Percentiles rank a stretch among this genome's conserved stretches.
Conservation (phyloP, 1,284 basidiomycete species). For the Melampsora occidentalis region DNA sequence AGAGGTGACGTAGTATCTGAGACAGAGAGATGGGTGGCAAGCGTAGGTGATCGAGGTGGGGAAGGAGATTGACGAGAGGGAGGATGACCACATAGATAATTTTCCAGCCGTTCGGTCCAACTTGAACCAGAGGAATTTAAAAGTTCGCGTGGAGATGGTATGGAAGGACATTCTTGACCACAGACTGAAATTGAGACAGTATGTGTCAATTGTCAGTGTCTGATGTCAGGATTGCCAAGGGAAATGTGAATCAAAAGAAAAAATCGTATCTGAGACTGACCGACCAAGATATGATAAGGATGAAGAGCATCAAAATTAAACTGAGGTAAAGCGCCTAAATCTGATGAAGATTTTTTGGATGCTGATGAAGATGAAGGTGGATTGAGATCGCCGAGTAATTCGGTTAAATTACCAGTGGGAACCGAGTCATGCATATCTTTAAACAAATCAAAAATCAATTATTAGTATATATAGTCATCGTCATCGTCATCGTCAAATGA, state of each 20-base stretch:
- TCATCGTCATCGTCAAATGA: background rate
- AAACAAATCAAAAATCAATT: background rate
- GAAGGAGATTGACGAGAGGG: background rate
- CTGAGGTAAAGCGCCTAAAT: background rate
- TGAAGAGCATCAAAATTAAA: slow-evolving; percentile 1
- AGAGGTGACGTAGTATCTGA: background rate
- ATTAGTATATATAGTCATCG: background rate
- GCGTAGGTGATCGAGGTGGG: background rate
- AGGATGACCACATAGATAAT: background rate
- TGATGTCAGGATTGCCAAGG: background rate
- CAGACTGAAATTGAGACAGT: background rate
- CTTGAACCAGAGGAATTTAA: background rate
- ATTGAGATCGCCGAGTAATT: background rate
- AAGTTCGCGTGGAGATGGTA: background rate
- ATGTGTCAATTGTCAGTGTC: background rate
- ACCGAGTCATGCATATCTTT: slow-evolving; percentile 5
- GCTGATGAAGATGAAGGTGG: background rate
- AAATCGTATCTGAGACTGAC: background rate
- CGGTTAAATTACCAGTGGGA: background rate
- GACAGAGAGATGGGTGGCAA: background rate
- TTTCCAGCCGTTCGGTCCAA: background rate
- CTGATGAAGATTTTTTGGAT: background rate
- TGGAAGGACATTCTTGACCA: background rate
- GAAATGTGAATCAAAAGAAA: no score
- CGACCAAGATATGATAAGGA: background rate